phyloP scores from a whole-genome alignment of 495 filamentous ascomycete species.

The Lasiosphaeria miniovina region DNA sequence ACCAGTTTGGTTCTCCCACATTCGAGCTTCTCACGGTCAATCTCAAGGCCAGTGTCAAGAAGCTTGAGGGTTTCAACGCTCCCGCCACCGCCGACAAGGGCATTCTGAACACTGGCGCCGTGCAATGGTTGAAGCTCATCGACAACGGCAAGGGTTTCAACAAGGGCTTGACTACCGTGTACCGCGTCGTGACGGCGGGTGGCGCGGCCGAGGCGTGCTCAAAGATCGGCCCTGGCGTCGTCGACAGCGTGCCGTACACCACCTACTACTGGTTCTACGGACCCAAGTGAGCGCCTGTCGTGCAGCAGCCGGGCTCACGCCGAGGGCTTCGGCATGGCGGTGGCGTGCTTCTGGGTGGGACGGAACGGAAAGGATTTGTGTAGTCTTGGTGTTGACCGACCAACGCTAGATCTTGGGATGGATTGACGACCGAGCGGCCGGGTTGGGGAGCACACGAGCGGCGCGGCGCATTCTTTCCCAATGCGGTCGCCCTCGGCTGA shows the following conservation, averaged over 20 bases:
- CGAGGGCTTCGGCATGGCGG: neutral
- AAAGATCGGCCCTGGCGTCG: slow-evolving; percentile 32
- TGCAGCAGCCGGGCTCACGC: neutral
- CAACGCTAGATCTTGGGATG: neutral
- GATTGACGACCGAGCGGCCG: neutral
- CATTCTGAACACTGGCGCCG: slow-evolving; percentile 46
- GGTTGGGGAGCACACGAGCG: neutral
- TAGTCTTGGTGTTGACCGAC: neutral
- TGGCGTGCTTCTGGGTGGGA: neutral
- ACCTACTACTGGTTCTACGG: slow-evolving; percentile 71
- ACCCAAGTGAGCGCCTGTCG: slow-evolving; percentile 13
- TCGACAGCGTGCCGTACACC: slow-evolving; percentile 59
- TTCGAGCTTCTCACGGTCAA: slow-evolving; percentile 51
- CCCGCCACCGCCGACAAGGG: slow-evolving; percentile 48
- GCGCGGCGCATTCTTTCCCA: neutral
- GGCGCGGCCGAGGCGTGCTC: slow-evolving; percentile 53
- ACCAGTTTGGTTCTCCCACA: slow-evolving; percentile 45
- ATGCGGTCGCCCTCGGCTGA: neutral
- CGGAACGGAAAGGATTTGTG: neutral
- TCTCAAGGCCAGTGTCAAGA: slow-evolving; percentile 40
- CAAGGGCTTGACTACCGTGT: slow-evolving; percentile 53
- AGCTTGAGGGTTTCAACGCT: slow-evolving; percentile 49
- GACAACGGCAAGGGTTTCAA: slow-evolving; percentile 43
- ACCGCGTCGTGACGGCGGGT: slow-evolving; percentile 66
- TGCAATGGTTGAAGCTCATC: slow-evolving; percentile 63